Evolutionary conservation across 2,329 filamentous ascomycete species (phyloP).

Genomic region (Colletotrichum filicis): DNA sequence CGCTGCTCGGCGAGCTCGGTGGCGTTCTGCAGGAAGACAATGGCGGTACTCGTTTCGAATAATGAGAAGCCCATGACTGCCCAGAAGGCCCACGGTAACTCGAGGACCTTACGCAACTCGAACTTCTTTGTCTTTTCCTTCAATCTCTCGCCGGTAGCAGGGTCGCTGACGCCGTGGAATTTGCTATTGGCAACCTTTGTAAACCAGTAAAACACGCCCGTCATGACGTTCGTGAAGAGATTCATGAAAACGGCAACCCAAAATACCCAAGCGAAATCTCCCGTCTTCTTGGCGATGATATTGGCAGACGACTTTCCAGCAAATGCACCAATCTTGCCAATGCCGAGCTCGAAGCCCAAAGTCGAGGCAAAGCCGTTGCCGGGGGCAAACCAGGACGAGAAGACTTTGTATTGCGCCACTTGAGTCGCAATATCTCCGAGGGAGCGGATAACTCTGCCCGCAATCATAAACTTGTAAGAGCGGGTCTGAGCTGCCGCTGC

Average conservation of each 20-base stretch:
- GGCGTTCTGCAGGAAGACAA: constrained; percentile 66
- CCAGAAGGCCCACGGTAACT: constrained; percentile 71
- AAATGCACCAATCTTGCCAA: constrained; percentile 71
- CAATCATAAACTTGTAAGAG: constrained; percentile 70
- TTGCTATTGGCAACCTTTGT: constrained; percentile 59
- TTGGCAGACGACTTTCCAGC: constrained; percentile 71
- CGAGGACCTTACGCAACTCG: constrained; percentile 64
- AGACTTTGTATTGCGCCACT: constrained; percentile 73
- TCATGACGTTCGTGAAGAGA: constrained; percentile 68
- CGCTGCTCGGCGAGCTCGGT: constrained; percentile 72
- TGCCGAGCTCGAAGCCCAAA: constrained; percentile 67
- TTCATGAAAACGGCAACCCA: constrained; percentile 74
- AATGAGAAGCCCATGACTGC: constrained; percentile 63
- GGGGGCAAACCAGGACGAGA: constrained; percentile 72
- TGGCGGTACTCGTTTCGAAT: constrained; percentile 67
- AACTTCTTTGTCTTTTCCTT: constrained; percentile 69
- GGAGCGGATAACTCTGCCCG: constrained; percentile 63
- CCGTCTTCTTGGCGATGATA: constrained; percentile 65
- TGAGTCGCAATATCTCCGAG: constrained; percentile 72
- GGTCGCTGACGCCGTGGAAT: constrained; percentile 60
- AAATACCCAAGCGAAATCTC: constrained; percentile 71
- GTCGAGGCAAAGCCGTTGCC: constrained; percentile 71
- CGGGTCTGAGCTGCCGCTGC: constrained; percentile 66
- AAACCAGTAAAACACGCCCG: constrained; percentile 65
- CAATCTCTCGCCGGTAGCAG: constrained; percentile 67